phyloP scores from a whole-genome alignment of 2,329 filamentous ascomycete species.

The Hypoxylon sp. region DNA sequence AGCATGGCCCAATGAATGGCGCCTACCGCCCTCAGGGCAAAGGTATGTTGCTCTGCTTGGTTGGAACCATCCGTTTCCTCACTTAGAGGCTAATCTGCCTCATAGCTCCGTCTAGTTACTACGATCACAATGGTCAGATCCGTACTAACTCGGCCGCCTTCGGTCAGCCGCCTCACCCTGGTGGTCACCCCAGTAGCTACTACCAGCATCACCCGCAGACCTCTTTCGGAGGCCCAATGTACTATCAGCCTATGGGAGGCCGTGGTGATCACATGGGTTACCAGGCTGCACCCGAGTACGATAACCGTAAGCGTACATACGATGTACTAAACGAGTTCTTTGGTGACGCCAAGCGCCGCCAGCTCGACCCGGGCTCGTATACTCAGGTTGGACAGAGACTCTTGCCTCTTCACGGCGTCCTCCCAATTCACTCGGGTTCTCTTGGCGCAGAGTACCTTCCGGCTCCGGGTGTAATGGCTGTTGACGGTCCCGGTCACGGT shows the following conservation, averaged over 20 bases:
- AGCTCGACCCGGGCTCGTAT: constrained; percentile 91
- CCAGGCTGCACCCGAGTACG: constrained; percentile 65
- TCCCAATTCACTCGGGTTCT: constrained; percentile 69
- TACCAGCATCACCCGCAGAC: constrained; percentile 64
- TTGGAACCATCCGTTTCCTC: constrained; percentile 48
- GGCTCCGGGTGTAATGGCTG: constrained; percentile 64
- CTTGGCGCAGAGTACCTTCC: constrained; percentile 70
- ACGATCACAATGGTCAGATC: constrained; percentile 75
- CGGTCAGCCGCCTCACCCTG: constrained; percentile 63
- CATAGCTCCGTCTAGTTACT: constrained; percentile 69
- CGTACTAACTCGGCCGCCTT: constrained; percentile 68
- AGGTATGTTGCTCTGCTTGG: constrained; percentile 58
- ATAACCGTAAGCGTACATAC: constrained; percentile 84
- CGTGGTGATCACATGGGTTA: constrained; percentile 75
- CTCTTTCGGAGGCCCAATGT: constrained; percentile 78
- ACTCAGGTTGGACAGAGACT: constrained; percentile 90
- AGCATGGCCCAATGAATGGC: constrained; percentile 62
- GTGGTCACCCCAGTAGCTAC: constrained; percentile 70
- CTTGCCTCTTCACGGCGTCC: constrained; percentile 81
- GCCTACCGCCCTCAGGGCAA: constrained; percentile 69
- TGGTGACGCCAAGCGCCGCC: constrained; percentile 89
- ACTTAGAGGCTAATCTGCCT: constrained; percentile 59
- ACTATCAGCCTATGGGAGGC: constrained; percentile 75
- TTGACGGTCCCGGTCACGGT: constrained; percentile 67
- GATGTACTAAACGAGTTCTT: constrained; percentile 96